phyloP scores from a whole-genome alignment of 2,329 filamentous ascomycete genomes.

The Aspergillus carbonarius region DNA sequence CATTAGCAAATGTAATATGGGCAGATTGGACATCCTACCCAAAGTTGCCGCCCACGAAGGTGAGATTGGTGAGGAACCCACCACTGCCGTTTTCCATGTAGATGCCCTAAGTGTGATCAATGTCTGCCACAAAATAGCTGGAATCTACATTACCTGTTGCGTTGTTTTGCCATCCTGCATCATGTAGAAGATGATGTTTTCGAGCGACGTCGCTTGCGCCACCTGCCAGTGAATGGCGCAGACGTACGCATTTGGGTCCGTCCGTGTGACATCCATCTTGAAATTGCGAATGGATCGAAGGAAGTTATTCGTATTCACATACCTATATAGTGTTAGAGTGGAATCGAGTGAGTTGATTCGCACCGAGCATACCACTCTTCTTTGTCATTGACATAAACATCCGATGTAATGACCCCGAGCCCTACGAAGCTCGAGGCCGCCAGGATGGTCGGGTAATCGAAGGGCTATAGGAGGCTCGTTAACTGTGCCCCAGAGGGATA shows the following conservation, averaged over 20 bases:
- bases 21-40: constrained; percentile 37
- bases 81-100: constrained; percentile 47
- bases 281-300: constrained; percentile 22
- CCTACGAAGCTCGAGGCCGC: constrained; percentile 24
- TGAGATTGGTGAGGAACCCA: constrained; percentile 58
- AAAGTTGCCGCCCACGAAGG: constrained; percentile 60
- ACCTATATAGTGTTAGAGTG: background rate
- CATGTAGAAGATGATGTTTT: constrained; percentile 75
- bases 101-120: constrained; percentile 13
- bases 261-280: constrained; percentile 23
- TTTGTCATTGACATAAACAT: constrained; percentile 19
- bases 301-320: constrained; percentile 25
- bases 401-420: constrained; percentile 22
- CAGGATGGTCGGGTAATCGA: constrained; percentile 19
- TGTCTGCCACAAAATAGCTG: background rate
- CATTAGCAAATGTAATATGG: background rate
- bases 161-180: constrained; percentile 37
- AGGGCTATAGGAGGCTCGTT: background rate
- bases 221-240: constrained; percentile 70
- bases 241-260: constrained; percentile 30
- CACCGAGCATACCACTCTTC: constrained; percentile 12
- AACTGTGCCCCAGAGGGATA: too few species aligned
- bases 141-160: constrained; percentile 24
- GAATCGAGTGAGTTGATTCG: too few species aligned
- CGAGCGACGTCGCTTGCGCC: constrained; percentile 68